phyloP scores from a whole-genome alignment of 192 early-diverging fungal genomes.

The Funneliformis mosseae region DNA sequence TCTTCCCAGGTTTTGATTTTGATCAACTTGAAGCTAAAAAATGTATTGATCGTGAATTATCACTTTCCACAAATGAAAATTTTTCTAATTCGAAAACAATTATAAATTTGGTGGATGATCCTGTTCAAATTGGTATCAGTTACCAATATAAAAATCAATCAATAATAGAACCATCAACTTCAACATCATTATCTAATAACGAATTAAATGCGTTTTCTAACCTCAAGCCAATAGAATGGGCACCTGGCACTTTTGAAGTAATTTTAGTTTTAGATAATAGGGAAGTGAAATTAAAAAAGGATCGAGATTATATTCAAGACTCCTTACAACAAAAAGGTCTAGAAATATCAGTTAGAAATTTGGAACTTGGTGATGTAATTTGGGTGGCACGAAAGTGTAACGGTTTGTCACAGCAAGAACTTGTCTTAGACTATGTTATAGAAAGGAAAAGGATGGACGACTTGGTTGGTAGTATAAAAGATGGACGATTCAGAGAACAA shows the following conservation, averaged over 20 bases:
- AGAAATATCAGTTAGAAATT: conserved; percentile 53
- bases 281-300: conserved; percentile 68
- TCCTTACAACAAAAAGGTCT: conserved; percentile 65
- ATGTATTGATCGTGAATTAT: neutral
- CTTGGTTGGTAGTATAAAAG: conserved; percentile 86
- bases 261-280: conserved; percentile 79
- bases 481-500: conserved; percentile 92
- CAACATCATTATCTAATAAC: neutral
- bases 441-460: conserved; percentile 97
- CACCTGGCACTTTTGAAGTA: conserved; percentile 63
- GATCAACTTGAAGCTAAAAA: neutral
- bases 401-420: conserved; percentile 47
- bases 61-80: neutral
- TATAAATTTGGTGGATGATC: neutral
- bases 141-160: neutral
- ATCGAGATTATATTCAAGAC: conserved; percentile 73
- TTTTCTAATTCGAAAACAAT: neutral
- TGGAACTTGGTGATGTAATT: conserved; percentile 86
- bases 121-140: neutral
- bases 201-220: conserved; percentile 11
- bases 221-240: conserved; percentile 37
- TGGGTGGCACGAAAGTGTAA: conserved; percentile 74
- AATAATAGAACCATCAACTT: neutral
- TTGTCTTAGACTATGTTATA: conserved; percentile 83
- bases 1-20: conserved; percentile 4